Conservation (phyloP, 2,329 filamentous ascomycete species). For the Phaeosphaeriaceae sp. region DNA sequence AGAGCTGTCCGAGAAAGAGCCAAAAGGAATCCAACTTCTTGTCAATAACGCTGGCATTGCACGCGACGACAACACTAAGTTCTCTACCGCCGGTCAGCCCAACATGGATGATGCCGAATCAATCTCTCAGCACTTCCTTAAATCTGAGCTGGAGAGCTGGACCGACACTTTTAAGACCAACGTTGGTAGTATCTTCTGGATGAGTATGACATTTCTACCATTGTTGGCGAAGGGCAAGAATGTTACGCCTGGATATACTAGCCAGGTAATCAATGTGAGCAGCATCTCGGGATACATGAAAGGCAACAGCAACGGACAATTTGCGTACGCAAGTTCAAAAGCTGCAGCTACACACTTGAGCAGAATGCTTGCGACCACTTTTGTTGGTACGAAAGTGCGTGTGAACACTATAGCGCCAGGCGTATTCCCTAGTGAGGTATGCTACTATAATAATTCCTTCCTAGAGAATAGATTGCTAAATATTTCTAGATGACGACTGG, state of each 20-base stretch:
- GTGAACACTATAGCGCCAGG: slow-evolving; percentile 55
- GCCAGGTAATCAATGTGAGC: slow-evolving; percentile 60
- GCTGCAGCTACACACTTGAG: slow-evolving; percentile 55
- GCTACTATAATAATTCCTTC: neutral
- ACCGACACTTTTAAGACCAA: slow-evolving; percentile 60
- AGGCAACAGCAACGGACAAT: slow-evolving; percentile 56
- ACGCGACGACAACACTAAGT: slow-evolving; percentile 59
- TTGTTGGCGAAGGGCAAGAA: slow-evolving; percentile 58
- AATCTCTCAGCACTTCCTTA: slow-evolving; percentile 59
- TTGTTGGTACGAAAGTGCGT: slow-evolving; percentile 51
- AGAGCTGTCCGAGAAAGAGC: slow-evolving; percentile 54
- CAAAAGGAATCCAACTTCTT: slow-evolving; percentile 60
- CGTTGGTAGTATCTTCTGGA: slow-evolving; percentile 59
- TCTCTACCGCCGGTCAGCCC: slow-evolving; percentile 55
- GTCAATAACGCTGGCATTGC: slow-evolving; percentile 63
- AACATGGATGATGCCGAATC: slow-evolving; percentile 56
- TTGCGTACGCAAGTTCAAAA: slow-evolving; percentile 60
- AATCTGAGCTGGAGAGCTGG: slow-evolving; percentile 56
- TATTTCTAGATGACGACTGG: slow-evolving; percentile 56
- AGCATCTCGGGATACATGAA: slow-evolving; percentile 61
- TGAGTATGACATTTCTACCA: slow-evolving; percentile 61
- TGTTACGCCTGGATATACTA: slow-evolving; percentile 56
- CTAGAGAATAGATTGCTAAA: neutral
- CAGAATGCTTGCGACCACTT: slow-evolving; percentile 55
- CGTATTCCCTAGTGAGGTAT: slow-evolving; percentile 49